Conservation (phyloP, 306 rosid genomes). For the Amphicarpaea edgeworthii region DNA sequence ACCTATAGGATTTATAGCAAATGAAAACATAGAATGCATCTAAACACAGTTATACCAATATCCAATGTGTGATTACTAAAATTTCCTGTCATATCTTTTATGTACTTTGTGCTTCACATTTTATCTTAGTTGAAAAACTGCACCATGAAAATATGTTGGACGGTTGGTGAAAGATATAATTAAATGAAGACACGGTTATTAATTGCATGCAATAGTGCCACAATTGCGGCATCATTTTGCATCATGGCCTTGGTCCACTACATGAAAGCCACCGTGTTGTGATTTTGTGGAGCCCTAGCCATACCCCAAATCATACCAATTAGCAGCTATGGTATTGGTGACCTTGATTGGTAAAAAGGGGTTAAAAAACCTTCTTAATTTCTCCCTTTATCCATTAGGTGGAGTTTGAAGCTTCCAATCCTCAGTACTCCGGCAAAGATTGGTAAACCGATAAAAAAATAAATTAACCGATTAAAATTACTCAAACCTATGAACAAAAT, state of each 20-base stretch:
- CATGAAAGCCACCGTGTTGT: neutral
- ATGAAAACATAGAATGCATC: neutral
- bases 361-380: neutral
- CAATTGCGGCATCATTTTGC: neutral
- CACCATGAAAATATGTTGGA: neutral
- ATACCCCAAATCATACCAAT: neutral
- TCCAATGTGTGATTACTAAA: neutral
- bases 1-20: neutral
- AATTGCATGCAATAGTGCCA: too few relatives aligned
- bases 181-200: neutral
- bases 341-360: neutral
- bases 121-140: neutral
- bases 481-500: neutral
- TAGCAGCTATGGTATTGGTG: neutral
- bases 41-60: neutral
- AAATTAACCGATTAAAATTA: neutral
- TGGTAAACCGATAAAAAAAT: too few relatives aligned
- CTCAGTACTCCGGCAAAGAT: too few relatives aligned
- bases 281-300: neutral
- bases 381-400: too few relatives aligned
- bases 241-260: neutral
- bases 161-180: neutral
- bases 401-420: too few relatives aligned
- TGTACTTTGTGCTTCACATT: neutral
- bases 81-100: neutral